Evolutionary conservation across 2,329 filamentous ascomycete species (phyloP).

Genomic region (Fusarium sp.): DNA sequence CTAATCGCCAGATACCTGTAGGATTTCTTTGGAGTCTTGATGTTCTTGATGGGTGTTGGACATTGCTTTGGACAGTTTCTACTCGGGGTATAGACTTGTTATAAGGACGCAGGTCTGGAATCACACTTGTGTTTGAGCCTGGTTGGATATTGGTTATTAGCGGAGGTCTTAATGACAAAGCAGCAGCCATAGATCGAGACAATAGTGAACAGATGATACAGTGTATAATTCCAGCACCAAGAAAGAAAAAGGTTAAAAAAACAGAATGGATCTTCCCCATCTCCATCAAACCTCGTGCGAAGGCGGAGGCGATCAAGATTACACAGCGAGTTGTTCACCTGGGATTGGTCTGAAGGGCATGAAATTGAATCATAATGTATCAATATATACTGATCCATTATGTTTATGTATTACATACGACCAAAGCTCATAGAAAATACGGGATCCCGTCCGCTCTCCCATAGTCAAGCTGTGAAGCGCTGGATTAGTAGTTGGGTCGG

Average conservation of each 20-base stretch:
- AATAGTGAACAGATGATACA: background rate
- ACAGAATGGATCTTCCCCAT: too few species aligned
- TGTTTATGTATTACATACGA: rapidly evolving
- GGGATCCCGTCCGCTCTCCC: background rate
- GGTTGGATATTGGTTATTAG: background rate
- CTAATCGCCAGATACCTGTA: background rate
- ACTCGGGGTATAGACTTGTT: background rate
- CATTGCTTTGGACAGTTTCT: background rate
- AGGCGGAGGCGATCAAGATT: background rate
- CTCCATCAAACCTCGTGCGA: too few species aligned
- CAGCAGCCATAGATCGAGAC: background rate
- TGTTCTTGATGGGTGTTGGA: too few species aligned
- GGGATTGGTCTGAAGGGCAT: background rate
- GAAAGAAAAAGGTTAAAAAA: background rate
- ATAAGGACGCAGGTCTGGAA: background rate
- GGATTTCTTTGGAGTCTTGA: background rate
- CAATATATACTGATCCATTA: rapidly evolving
- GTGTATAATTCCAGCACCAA: background rate
- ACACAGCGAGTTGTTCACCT: background rate
- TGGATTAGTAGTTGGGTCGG: too few species aligned
- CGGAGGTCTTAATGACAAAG: background rate
- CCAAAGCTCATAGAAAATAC: background rate
- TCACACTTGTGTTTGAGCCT: background rate
- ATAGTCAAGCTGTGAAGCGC: background rate
- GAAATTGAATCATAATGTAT: rapidly evolving